Evolutionary conservation across 768 basidiomycete genomes (phyloP).

Genomic region (Leccinum obscurum): DNA sequence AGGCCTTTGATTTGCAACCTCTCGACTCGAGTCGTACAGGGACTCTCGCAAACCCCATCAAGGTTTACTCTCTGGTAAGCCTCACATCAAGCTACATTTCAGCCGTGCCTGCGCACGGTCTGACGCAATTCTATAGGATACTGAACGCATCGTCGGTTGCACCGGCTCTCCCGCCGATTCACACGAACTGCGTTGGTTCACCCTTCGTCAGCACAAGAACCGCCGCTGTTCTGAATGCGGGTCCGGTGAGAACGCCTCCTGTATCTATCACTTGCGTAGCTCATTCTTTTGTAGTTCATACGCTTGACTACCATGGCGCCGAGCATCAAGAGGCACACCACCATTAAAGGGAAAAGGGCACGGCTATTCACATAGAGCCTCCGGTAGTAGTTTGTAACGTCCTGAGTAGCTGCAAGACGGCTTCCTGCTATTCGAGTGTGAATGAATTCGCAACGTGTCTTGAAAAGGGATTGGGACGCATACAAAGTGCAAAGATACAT

Average conservation of each 20-base stretch:
- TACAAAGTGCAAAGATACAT: background rate
- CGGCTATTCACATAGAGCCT: conserved; percentile 12
- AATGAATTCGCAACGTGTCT: background rate
- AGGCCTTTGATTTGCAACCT: conserved; percentile 86
- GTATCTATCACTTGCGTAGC: background rate
- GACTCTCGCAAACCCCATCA: conserved; percentile 83
- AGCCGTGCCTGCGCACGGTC: background rate
- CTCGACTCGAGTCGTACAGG: conserved; percentile 85
- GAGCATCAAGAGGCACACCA: conserved; percentile 50
- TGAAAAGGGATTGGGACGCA: background rate
- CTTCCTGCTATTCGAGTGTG: background rate
- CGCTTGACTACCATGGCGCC: conserved; percentile 68
- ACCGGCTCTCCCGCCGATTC: conserved; percentile 95
- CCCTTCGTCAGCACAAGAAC: conserved; percentile 59
- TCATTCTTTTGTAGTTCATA: conserved; percentile 54
- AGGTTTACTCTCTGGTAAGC: conserved; percentile 83
- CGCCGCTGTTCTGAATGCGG: conserved; percentile 92
- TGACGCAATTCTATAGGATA: conserved; percentile 50
- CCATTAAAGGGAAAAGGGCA: conserved; percentile 33
- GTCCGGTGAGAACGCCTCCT: conserved; percentile 58
- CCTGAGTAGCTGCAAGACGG: conserved; percentile 1
- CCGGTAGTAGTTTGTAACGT: conserved; percentile 18
- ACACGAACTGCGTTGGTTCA: conserved; percentile 91
- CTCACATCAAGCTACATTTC: background rate
- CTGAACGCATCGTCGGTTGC: conserved; percentile 87